phyloP scores from a whole-genome alignment of 2,329 filamentous ascomycete species.

The Claviceps spartinae region DNA sequence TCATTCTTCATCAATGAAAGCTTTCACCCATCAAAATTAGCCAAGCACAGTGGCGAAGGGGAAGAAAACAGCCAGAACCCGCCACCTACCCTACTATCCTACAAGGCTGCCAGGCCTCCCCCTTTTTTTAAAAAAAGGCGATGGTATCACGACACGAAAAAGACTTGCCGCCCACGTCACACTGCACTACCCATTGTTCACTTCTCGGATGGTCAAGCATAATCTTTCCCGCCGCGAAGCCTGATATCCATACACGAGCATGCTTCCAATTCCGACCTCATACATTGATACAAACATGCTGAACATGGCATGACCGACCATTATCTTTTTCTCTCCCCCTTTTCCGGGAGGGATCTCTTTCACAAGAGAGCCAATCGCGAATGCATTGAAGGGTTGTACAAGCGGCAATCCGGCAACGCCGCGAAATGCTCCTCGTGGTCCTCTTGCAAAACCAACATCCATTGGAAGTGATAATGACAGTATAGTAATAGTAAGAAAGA shows the following conservation, averaged over 20 bases:
- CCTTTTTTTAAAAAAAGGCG: not conserved
- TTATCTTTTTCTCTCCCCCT: no score
- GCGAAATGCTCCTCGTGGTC: no score
- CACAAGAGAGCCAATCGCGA: no score
- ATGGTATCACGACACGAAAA: not conserved
- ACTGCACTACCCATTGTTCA: not conserved
- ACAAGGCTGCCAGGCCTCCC: not conserved
- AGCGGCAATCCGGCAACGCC: no score
- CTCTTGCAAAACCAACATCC: not conserved
- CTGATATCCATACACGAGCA: not conserved
- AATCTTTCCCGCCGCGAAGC: not conserved
- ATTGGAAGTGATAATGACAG: not conserved
- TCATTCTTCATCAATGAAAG: not conserved
- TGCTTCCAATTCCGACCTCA: not conserved
- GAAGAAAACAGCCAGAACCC: no score
- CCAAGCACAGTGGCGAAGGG: no score
- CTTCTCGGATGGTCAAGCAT: slow-evolving; percentile 1
- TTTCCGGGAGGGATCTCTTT: no score
- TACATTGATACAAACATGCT: no score
- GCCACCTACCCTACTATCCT: no score
- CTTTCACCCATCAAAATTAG: not conserved
- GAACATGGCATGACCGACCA: not conserved
- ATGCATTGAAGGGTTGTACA: no score
- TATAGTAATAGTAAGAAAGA: not conserved
- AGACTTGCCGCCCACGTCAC: not conserved